Percentiles rank a stretch among this genome's conserved stretches.
Evolutionary conservation across 2,329 filamentous ascomycete genomes (phyloP).

Genomic region (Lecanicillium sp.): DNA sequence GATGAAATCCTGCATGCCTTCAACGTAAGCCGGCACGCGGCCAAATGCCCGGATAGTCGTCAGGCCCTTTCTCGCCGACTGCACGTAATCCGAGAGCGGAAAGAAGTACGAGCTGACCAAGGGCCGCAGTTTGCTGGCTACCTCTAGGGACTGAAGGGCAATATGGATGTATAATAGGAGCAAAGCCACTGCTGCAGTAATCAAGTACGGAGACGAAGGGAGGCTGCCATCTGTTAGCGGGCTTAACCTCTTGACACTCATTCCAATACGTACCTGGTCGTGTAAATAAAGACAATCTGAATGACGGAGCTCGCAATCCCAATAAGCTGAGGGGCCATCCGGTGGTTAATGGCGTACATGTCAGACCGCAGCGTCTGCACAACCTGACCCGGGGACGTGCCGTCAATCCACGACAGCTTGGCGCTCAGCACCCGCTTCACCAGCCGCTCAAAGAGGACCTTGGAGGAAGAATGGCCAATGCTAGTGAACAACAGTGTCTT

Average conservation of each 20-base stretch:
- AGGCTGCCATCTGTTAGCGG: too few species aligned
- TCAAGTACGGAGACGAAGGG: constrained; percentile 1
- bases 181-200: not conserved
- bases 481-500: constrained; percentile 3
- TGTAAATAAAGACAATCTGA: constrained; percentile 27
- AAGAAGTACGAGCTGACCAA: constrained; percentile 1
- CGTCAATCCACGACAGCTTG: constrained; percentile 6
- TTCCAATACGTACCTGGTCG: constrained; percentile 1
- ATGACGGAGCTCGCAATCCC: not conserved
- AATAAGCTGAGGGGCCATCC: constrained; percentile 4
- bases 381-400: constrained; percentile 5
- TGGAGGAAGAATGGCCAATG: constrained; percentile 4
- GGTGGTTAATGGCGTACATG: constrained; percentile 9
- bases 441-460: constrained; percentile 5
- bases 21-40: not conserved
- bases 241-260: too few species aligned
- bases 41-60: constrained; percentile 10
- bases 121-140: constrained; percentile 2
- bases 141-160: not conserved
- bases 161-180: not conserved
- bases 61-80: constrained; percentile 2
- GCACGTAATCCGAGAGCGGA: constrained; percentile 5
- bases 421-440: constrained; percentile 2
- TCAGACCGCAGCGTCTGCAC: constrained; percentile 5
- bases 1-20: constrained; percentile 4